Conservation (phyloP, 2,329 filamentous ascomycete species). For the Pseudogymnoascus sp. region DNA sequence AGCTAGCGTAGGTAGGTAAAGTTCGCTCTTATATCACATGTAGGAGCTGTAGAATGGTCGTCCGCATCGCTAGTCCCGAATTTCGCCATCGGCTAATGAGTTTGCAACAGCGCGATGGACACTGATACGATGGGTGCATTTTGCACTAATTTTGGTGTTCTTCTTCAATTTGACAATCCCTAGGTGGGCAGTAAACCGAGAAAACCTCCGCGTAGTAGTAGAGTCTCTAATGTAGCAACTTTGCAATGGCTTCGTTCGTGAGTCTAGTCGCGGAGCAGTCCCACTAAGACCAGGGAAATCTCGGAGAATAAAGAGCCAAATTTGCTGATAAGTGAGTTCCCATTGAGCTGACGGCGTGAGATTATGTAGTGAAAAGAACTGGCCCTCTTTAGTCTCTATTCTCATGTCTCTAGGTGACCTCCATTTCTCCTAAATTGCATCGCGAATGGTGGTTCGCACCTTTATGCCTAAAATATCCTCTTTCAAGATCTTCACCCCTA, state of each 20-base stretch:
- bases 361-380: neutral
- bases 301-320: conserved; percentile 9
- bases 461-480: neutral
- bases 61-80: neutral
- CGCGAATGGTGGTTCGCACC: neutral
- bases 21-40: neutral
- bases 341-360: neutral
- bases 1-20: neutral
- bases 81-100: neutral
- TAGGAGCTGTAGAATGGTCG: neutral
- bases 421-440: neutral
- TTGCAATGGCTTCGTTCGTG: neutral
- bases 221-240: neutral
- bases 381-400: neutral
- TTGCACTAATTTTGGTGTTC: neutral
- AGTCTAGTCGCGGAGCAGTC: neutral
- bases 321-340: conserved; percentile 9
- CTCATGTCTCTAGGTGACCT: neutral
- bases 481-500: neutral
- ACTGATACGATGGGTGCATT: neutral
- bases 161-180: neutral
- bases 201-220: neutral
- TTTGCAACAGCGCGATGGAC: neutral
- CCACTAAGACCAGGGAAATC: conserved; percentile 11
- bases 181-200: neutral